Percentiles rank a stretch among this genome's conserved stretches.
These are phyloP conservation scores for Funneliformis geosporum DNA, from an alignment of 192 early-diverging fungal genomes.

Conservation along the genomic window DNA sequence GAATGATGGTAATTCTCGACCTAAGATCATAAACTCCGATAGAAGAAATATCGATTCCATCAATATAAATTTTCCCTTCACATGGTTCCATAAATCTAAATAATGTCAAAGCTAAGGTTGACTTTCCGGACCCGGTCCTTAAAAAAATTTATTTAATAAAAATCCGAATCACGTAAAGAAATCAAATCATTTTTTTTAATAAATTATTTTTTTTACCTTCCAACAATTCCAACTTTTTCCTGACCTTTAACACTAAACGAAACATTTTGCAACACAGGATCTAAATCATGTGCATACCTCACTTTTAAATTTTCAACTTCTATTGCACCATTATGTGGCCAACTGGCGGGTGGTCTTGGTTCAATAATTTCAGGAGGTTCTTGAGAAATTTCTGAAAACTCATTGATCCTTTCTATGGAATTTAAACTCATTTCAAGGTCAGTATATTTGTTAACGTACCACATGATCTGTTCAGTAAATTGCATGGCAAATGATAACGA, in stretches of 20 bases:
- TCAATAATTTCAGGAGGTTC: slow-evolving; percentile 67
- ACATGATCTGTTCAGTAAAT: slow-evolving; percentile 77
- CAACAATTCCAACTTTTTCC: slow-evolving; percentile 90
- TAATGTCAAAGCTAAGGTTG: slow-evolving; percentile 72
- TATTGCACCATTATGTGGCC: slow-evolving; percentile 77
- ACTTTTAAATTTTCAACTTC: slow-evolving; percentile 72
- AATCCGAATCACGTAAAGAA: neutral
- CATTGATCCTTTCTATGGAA: slow-evolving; percentile 79
- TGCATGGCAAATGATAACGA: slow-evolving; percentile 79
- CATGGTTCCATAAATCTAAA: slow-evolving; percentile 81
- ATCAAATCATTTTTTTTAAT: neutral
- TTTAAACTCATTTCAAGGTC: slow-evolving; percentile 86
- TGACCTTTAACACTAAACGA: slow-evolving; percentile 65
- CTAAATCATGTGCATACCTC: slow-evolving; percentile 78
- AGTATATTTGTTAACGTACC: slow-evolving; percentile 73
- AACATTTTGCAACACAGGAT: slow-evolving; percentile 75
- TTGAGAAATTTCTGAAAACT: slow-evolving; percentile 81
- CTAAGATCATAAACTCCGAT: slow-evolving; percentile 78
- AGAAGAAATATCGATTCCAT: slow-evolving; percentile 73
- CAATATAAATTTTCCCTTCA: slow-evolving; percentile 69
- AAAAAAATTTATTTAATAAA: neutral
- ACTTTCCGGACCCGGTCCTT: slow-evolving; percentile 64
- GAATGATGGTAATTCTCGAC: slow-evolving; percentile 73
- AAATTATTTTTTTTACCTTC: slow-evolving; percentile 58
- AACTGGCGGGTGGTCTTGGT: slow-evolving; percentile 50